Percentiles rank a stretch among this genome's conserved stretches.
phyloP scores from a whole-genome alignment of 208 protist species.

The Leishmania tarentolae region DNA sequence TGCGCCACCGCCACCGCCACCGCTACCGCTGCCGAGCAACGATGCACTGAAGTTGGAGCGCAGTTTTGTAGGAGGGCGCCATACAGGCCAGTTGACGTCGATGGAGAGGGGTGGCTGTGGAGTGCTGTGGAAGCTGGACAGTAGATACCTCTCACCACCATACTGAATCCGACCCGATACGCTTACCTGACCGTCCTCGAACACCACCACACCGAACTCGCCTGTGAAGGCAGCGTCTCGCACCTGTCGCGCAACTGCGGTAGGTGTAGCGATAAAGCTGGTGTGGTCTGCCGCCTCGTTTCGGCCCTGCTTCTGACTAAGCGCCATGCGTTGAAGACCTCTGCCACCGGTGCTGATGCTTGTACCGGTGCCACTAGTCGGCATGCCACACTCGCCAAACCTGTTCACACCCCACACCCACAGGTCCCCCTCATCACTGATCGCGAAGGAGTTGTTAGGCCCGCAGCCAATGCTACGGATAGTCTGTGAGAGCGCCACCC shows the following conservation, averaged over 20 bases:
- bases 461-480: conserved; percentile 72
- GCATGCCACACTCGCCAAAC: conserved; percentile 54
- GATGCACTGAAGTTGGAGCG: not conserved
- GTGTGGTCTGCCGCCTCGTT: conserved; percentile 1
- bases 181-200: conserved; percentile 54
- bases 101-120: conserved; percentile 42
- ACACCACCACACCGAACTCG: conserved; percentile 42
- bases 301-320: not conserved
- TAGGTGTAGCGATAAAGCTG: conserved; percentile 31
- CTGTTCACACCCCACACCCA: conserved; percentile 79
- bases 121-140: conserved; percentile 37
- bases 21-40: not conserved
- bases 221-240: conserved; percentile 65
- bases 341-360: not conserved
- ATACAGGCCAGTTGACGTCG: conserved; percentile 25
- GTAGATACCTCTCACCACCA: conserved; percentile 26
- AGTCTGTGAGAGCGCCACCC: conserved; percentile 47
- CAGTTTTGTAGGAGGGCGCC: not conserved
- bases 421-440: conserved; percentile 61
- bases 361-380: not conserved
- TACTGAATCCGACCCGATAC: conserved; percentile 41
- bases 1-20: not conserved
- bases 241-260: conserved; percentile 41
- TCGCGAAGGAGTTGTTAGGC: conserved; percentile 63
- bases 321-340: not conserved